Percentiles rank a stretch among this genome's conserved stretches.
phyloP scores from a whole-genome alignment of 805 yeast genomes.

The Pichia exigua region DNA sequence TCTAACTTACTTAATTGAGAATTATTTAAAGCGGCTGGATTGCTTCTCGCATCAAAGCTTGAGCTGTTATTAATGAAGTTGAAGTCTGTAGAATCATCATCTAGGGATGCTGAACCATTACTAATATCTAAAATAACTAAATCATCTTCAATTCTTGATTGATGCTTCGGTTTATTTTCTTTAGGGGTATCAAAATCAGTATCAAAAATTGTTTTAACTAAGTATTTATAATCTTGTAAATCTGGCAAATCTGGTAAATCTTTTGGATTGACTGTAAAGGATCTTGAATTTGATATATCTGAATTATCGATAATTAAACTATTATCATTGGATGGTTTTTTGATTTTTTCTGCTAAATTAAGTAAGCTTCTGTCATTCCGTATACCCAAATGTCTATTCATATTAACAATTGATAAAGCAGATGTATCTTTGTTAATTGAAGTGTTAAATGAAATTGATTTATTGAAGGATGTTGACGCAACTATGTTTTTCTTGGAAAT shows the following conservation, averaged over 20 bases:
- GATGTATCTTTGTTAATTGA: slow-evolving; percentile 9
- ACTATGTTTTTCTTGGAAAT: slow-evolving; percentile 31
- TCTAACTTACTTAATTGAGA: slow-evolving; percentile 19
- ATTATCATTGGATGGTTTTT: background rate
- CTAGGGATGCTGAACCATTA: background rate
- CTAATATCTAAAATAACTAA: slow-evolving; percentile 2
- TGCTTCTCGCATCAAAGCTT: slow-evolving; percentile 21
- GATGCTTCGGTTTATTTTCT: background rate
- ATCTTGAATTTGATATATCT: slow-evolving; percentile 3
- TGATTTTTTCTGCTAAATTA: background rate
- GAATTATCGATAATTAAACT: slow-evolving; percentile 1
- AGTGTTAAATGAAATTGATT: slow-evolving; percentile 37
- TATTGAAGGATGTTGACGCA: slow-evolving; percentile 42
- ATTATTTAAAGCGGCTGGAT: background rate
- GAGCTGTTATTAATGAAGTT: slow-evolving; percentile 2
- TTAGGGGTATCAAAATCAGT: background rate
- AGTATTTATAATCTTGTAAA: slow-evolving; percentile 23
- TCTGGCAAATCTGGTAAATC: slow-evolving; percentile 24
- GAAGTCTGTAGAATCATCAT: background rate
- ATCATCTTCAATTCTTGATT: slow-evolving; percentile 1
- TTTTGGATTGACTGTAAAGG: slow-evolving; percentile 16
- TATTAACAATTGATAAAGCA: slow-evolving; percentile 12
- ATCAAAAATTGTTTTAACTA: slow-evolving; percentile 27
- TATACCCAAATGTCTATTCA: slow-evolving; percentile 10
- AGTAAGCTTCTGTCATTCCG: slow-evolving; percentile 7